Evolutionary conservation across 305 asterid species (phyloP).

Genomic region (Vinca major): DNA sequence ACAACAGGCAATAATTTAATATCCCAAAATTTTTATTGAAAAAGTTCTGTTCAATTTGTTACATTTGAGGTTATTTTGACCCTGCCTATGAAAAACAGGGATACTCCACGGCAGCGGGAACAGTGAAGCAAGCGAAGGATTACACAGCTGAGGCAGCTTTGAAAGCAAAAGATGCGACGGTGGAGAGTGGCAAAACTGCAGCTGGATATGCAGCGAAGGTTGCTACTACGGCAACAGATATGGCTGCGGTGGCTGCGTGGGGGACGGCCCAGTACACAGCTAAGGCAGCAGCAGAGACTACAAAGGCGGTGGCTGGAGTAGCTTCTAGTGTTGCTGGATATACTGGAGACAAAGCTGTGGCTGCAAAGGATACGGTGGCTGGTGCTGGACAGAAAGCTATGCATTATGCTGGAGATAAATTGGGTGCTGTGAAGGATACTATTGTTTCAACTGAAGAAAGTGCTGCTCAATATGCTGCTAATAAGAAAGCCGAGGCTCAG

Average conservation of each 20-base stretch:
- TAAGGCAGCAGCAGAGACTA: constrained; percentile 52
- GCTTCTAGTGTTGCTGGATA: constrained; percentile 48
- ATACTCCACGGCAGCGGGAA: neutral
- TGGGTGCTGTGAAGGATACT: constrained; percentile 48
- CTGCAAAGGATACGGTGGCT: constrained; percentile 46
- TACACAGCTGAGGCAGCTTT: too few relatives aligned
- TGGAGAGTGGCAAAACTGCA: constrained; percentile 24
- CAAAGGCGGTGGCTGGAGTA: constrained; percentile 41
- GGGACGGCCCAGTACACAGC: constrained; percentile 56
- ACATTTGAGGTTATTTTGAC: too few relatives aligned
- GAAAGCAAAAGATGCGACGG: too few relatives aligned
- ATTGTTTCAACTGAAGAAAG: constrained; percentile 55
- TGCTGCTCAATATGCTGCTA: constrained; percentile 58
- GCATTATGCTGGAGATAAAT: constrained; percentile 39
- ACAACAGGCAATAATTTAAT: too few relatives aligned
- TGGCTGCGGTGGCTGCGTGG: constrained; percentile 60
- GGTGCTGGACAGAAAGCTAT: constrained; percentile 48
- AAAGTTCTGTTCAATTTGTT: too few relatives aligned
- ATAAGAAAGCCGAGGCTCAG: constrained; percentile 56
- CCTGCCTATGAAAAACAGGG: too few relatives aligned
- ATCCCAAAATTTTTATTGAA: too few relatives aligned
- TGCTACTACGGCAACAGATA: constrained; percentile 47
- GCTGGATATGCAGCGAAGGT: constrained; percentile 44
- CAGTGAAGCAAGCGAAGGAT: constrained; percentile 20
- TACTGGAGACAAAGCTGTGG: constrained; percentile 37